phyloP scores from a whole-genome alignment of 768 basidiomycete genomes.

The Hericium alpestre region DNA sequence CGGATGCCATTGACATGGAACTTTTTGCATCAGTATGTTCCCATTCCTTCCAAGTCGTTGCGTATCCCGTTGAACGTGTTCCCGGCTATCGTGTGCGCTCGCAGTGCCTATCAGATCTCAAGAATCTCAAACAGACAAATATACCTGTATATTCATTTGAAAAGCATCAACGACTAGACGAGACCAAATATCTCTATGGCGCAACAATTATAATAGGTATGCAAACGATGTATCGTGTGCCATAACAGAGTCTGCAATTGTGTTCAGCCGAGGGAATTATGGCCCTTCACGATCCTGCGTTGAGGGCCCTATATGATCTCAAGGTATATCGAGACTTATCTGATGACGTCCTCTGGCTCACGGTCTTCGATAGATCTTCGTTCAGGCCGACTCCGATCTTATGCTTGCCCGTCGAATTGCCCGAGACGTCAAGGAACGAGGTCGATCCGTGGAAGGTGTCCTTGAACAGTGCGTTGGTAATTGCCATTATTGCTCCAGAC shows the following conservation, averaged over 20 bases:
- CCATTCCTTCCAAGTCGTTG: neutral
- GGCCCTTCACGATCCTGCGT: slow-evolving; percentile 67
- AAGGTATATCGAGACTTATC: slow-evolving; percentile 42
- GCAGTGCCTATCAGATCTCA: slow-evolving; percentile 80
- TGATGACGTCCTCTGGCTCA: neutral
- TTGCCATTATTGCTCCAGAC: neutral
- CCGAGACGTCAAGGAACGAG: slow-evolving; percentile 82
- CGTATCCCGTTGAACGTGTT: neutral
- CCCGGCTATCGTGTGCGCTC: neutral
- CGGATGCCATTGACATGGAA: slow-evolving; percentile 85
- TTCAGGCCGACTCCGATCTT: slow-evolving; percentile 89
- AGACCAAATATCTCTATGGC: slow-evolving; percentile 85
- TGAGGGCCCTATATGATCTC: slow-evolving; percentile 82
- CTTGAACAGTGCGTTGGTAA: slow-evolving; percentile 62
- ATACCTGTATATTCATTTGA: slow-evolving; percentile 94
- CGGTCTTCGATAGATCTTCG: slow-evolving; percentile 49
- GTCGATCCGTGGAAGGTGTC: slow-evolving; percentile 75
- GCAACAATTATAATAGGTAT: slow-evolving; percentile 82
- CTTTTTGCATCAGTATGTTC: slow-evolving; percentile 65
- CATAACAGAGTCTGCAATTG: neutral
- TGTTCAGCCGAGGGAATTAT: slow-evolving; percentile 80
- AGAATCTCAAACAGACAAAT: slow-evolving; percentile 71
- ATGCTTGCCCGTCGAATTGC: slow-evolving; percentile 92
- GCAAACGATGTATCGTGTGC: slow-evolving; percentile 5
- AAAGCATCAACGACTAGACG: slow-evolving; percentile 71